Percentiles rank a stretch among this genome's conserved stretches.
phyloP scores from a whole-genome alignment of 805 yeast genomes.

The Lipomyces chichibuensis region DNA sequence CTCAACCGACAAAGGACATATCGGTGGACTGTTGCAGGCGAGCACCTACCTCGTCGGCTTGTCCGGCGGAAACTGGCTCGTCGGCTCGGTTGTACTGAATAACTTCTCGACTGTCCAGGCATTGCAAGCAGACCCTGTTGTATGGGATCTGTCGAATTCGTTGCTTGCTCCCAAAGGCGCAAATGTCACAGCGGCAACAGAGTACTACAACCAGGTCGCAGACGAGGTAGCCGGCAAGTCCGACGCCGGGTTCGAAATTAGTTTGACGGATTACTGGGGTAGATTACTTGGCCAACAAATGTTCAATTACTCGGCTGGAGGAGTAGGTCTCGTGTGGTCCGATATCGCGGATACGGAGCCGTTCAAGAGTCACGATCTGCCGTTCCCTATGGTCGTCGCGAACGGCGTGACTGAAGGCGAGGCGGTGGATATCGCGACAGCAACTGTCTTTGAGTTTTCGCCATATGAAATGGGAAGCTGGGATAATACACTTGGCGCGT shows the following conservation, averaged over 20 bases:
- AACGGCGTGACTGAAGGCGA: conserved; percentile 51
- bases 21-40: conserved; percentile 60
- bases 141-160: conserved; percentile 44
- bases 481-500: conserved; percentile 73
- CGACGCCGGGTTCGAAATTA: conserved; percentile 68
- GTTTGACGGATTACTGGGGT: conserved; percentile 81
- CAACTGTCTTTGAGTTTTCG: conserved; percentile 54
- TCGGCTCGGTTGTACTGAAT: conserved; percentile 52
- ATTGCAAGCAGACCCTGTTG: conserved; percentile 33
- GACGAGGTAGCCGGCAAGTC: conserved; percentile 56
- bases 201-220: conserved; percentile 49
- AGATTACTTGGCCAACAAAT: conserved; percentile 73
- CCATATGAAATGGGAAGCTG: conserved; percentile 84
- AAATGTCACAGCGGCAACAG: conserved; percentile 52
- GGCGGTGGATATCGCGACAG: conserved; percentile 60
- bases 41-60: conserved; percentile 63
- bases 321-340: conserved; percentile 63
- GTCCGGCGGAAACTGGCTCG: conserved; percentile 76
- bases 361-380: conserved; percentile 65
- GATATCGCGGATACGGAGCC: conserved; percentile 63
- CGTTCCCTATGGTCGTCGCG: conserved; percentile 68
- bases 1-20: conserved; percentile 41
- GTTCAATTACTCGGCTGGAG: conserved; percentile 62
- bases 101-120: conserved; percentile 47
- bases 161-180: conserved; percentile 37